Evolutionary conservation across 805 yeast species (phyloP).

Genomic region (Ascoidea asiatica): DNA sequence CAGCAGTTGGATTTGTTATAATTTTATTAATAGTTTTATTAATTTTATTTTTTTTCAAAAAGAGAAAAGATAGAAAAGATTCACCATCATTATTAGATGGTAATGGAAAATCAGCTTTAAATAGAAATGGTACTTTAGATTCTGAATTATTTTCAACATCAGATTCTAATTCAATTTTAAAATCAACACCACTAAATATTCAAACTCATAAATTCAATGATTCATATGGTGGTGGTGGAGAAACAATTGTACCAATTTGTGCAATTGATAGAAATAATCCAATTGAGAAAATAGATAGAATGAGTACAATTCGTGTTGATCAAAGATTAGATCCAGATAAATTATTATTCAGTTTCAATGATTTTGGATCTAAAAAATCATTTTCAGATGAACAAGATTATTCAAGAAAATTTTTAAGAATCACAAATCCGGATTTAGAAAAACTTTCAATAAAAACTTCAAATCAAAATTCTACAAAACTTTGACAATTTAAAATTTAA

Average conservation of each 20-base stretch:
- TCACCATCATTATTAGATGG: too few relatives aligned
- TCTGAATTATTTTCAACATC: conserved; percentile 4
- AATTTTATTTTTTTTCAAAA: conserved; percentile 24
- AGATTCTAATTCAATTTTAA: conserved; percentile 1
- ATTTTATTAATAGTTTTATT: conserved; percentile 29
- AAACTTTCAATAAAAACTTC: too few relatives aligned
- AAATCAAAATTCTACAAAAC: too few relatives aligned
- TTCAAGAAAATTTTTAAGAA: conserved; percentile 31
- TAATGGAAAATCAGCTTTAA: too few relatives aligned
- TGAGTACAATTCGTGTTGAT: too few relatives aligned
- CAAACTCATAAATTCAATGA: conserved; percentile 5
- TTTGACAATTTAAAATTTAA: too few relatives aligned
- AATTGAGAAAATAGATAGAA: too few relatives aligned
- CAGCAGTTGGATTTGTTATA: conserved; percentile 59
- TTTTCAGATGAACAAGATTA: conserved; percentile 37
- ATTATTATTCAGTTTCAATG: conserved; percentile 27
- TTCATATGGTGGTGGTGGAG: conserved; percentile 10
- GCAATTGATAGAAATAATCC: too few relatives aligned
- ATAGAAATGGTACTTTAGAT: conserved; percentile 1
- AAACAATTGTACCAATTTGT: conserved; percentile 12
- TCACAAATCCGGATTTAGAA: conserved; percentile 29
- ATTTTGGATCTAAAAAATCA: conserved; percentile 17
- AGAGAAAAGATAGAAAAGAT: conserved; percentile 10
- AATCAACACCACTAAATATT: conserved; percentile 10
- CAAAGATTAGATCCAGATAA: conserved; percentile 47